Base-by-base conservation (phyloP, 2,329 filamentous ascomycete genomes). In the Diatrype stigma region DNA sequence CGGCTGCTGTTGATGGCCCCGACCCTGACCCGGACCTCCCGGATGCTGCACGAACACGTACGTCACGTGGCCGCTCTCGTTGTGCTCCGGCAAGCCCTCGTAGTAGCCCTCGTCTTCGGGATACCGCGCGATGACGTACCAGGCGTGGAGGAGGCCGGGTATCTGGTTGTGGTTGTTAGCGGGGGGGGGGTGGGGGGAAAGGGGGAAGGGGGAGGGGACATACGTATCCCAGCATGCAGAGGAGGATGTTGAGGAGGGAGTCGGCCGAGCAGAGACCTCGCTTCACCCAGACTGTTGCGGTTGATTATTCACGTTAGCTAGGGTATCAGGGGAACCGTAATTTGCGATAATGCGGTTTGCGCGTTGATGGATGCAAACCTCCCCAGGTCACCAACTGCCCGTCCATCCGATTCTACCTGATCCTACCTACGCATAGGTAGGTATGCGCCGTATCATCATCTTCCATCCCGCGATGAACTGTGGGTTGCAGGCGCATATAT, bases 81-180 rank as follows among this genome's bases (percentile, higher is more conserved):
- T 60, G 62, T 82, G 79, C 48, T 84, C 81, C 5, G 80, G 72
- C 38, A 88, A 68, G 47, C 76, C 73, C 60, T 89, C 82, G 71
- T 94, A 91, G 56, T 87, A 82, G 69, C 80, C 81, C 52, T 85
- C 78, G 38, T 80, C 60, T 54, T 96, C 93, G 52, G 94, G 94
- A 69, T 87, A 89, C 67, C 89, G 87, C 63, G 89, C 82, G 72
- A 99, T 96, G 71, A 97, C 96, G 79, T 97, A 99, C 93, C 94
- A 97, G 56, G 92, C 84, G 75, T 99, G 94, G 2, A 99, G 75
- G 46, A 97, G 86, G 54, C 93, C 93, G 19, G 93, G 93, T 53
- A 97, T 71, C 75, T 79, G 58, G n/a, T n/a, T 19, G 38, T 2
- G 45, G 16, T 23, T 21, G 54, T 52, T 47, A 56, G 55, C 49